Percentiles rank a stretch among this genome's conserved stretches.
phyloP scores from a whole-genome alignment of 257 asterid species.

The Rehmannia glutinosa region DNA sequence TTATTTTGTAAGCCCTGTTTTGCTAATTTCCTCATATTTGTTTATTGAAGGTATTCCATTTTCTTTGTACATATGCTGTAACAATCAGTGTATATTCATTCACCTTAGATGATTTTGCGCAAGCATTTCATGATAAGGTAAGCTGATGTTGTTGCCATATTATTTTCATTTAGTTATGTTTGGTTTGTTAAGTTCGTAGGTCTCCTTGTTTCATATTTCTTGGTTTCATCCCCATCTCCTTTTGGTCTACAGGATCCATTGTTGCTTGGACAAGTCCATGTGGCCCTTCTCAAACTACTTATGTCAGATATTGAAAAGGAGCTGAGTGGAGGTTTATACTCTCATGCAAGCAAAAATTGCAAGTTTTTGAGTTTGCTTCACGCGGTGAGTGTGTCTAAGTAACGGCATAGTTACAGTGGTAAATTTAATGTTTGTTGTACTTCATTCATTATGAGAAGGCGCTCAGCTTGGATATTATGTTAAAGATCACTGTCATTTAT shows the following conservation, averaged over 20 bases:
- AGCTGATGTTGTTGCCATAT: conserved; percentile 20
- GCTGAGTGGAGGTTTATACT: conserved; percentile 43
- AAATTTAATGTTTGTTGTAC: background rate
- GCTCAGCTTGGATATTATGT: background rate
- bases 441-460: conserved; percentile 1
- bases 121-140: conserved; percentile 85
- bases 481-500: background rate
- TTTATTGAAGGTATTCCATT: conserved; percentile 73
- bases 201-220: conserved; percentile 13
- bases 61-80: conserved; percentile 73
- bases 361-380: conserved; percentile 71
- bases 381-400: conserved; percentile 53
- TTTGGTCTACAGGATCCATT: conserved; percentile 62
- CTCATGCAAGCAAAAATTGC: conserved; percentile 73
- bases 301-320: conserved; percentile 65
- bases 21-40: conserved; percentile 14
- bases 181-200: conserved; percentile 8
- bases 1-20: background rate
- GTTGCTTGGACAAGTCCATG: conserved; percentile 86
- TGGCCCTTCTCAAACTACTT: conserved; percentile 74
- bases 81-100: conserved; percentile 52
- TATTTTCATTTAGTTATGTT: background rate
- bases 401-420: conserved; percentile 6
- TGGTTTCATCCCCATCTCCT: conserved; percentile 17
- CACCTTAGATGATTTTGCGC: conserved; percentile 80